Percentiles rank a stretch among this genome's conserved stretches.
Evolutionary conservation across 768 basidiomycete species (phyloP).

Genomic region (Amanita thiersii): DNA sequence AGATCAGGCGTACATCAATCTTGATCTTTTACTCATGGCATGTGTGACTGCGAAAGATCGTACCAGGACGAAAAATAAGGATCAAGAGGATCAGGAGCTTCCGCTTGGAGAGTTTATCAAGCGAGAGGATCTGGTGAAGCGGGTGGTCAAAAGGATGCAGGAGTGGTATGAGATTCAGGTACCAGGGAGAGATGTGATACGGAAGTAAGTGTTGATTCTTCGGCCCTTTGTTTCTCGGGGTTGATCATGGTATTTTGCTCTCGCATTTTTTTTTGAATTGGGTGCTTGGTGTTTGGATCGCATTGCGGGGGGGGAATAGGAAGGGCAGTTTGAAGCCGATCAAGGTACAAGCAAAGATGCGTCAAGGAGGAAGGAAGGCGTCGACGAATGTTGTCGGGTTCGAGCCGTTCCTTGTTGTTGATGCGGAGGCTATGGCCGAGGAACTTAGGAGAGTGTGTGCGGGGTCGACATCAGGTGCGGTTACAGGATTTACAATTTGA

Average conservation of each 20-base stretch:
- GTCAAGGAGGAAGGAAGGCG: conserved; percentile 69
- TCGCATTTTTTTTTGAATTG: too few species aligned
- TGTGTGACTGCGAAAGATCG: conserved; percentile 29
- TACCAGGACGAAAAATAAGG: conserved; percentile 23
- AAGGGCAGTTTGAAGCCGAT: conserved; percentile 74
- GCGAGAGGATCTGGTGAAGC: conserved; percentile 53
- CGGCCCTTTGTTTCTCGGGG: too few species aligned
- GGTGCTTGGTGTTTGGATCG: too few species aligned
- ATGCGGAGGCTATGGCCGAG: conserved; percentile 68
- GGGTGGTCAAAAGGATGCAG: conserved; percentile 63
- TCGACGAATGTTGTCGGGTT: conserved; percentile 73
- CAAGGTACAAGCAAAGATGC: conserved; percentile 55
- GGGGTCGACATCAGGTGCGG: conserved; percentile 62
- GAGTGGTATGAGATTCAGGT: conserved; percentile 58
- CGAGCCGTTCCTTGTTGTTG: conserved; percentile 62
- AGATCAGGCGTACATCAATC: conserved; percentile 65
- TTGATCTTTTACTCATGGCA: conserved; percentile 39
- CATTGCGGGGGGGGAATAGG: too few species aligned
- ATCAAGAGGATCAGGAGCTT: conserved; percentile 8
- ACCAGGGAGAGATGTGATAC: conserved; percentile 45
- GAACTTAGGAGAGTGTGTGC: conserved; percentile 74
- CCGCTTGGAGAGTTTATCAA: conserved; percentile 43
- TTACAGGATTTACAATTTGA: background rate
- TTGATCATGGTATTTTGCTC: too few species aligned
- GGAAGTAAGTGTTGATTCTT: conserved; percentile 60